Evolutionary conservation across 179 eudicot genomes (phyloP).

Genomic region (Beta lomatogona): DNA sequence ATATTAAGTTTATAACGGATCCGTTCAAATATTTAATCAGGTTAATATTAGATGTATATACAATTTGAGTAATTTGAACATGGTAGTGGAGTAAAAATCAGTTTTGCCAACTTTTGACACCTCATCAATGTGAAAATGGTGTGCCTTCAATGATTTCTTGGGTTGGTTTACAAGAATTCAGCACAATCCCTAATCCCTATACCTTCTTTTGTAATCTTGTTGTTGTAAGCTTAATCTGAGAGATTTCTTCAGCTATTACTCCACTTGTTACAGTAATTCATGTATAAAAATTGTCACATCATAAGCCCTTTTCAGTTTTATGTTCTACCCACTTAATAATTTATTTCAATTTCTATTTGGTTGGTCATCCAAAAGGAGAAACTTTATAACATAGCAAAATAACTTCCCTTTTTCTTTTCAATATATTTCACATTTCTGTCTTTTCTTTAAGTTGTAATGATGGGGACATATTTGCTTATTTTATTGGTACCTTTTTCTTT

Average conservation of each 20-base stretch:
- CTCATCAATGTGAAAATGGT: background rate
- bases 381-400: slow-evolving; percentile 5
- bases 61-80: too few relatives aligned
- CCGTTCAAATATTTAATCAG: too few relatives aligned
- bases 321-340: slow-evolving; percentile 2
- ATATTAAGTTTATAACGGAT: too few relatives aligned
- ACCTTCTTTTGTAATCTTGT: background rate
- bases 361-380: slow-evolving; percentile 34
- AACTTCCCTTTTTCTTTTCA: background rate
- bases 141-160: background rate
- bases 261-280: slow-evolving; percentile 7
- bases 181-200: background rate
- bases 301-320: background rate
- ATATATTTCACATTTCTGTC: slow-evolving; percentile 19
- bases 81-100: too few relatives aligned
- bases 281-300: slow-evolving; percentile 4
- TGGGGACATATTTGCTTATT: slow-evolving; percentile 27
- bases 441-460: slow-evolving; percentile 31
- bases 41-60: too few relatives aligned
- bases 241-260: background rate
- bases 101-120: background rate
- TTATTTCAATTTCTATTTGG: slow-evolving; percentile 23
- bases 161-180: background rate
- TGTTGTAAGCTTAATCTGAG: slow-evolving; percentile 2
- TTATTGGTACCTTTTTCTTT: slow-evolving; percentile 27